Evolutionary conservation across 2,329 filamentous ascomycete species (phyloP), one percentile per base, ranked within the genome.

Genomic region (Chrysoporthe austroafricana): DNA sequence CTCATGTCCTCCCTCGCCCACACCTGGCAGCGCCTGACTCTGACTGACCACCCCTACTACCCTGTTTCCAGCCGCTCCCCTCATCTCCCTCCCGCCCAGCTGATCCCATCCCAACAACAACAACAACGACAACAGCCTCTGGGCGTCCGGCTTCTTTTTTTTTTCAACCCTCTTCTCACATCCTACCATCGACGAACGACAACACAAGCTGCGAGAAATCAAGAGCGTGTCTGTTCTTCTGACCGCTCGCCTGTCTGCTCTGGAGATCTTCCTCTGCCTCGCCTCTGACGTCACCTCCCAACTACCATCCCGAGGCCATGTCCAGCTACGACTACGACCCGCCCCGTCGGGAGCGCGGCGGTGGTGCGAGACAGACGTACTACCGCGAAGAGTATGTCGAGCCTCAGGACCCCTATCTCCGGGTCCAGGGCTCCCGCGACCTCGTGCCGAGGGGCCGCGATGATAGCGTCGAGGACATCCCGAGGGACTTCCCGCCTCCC

Each of bases 401-500:
- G 21, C 72, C 81, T 44, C 82, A 84, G 72, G 85, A 87, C 56
- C 80, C 79, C 43, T 83, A 83, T 71, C 76, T 81, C 66, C 81
- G 80, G 71, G 77, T 79, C 42, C 78, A 82, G 62, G 77, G 79
- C 57, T 79, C 80, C 42, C 84, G 81, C 68, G 86, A 88, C 54
- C 80, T 90, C 8, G 79, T 90, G 14, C 85, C 86, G 46, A 82
- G 86, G 36, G 76, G 82, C 62, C 89, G 91, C 71, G 90, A 94
- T 76, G 90, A 93, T 74, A 90, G 90, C 2, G 80, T 96, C 75
- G 94, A 97, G 80, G 92, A 96, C 79, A 88, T 96, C 69, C 88
- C 88, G 71, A 89, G 93, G 72, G 92, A 96, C 73, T 97, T 96
- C 74, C 92, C 92, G 43, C 92, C 93, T 7, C 90, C 90, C 6